These are phyloP conservation scores for Allantophomopsis lycopodina DNA, from an alignment of 2,329 filamentous ascomycete genomes.

Conservation along the genomic window DNA sequence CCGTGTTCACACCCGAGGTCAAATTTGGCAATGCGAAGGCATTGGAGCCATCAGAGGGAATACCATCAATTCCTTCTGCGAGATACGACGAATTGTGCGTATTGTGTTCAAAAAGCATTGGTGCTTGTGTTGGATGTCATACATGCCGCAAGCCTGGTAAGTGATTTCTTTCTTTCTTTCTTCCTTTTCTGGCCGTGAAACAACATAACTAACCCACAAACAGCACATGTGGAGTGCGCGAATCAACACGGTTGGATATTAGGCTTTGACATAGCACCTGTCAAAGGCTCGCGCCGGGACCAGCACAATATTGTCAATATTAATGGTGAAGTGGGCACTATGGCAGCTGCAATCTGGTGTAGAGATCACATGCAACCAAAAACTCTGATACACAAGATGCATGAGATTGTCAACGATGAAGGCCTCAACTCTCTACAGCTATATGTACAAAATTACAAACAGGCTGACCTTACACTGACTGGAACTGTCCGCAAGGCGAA, in stretches of 20 bases:
- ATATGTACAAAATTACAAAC: conserved; percentile 83
- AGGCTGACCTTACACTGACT: conserved; percentile 80
- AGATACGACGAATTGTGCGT: conserved; percentile 72
- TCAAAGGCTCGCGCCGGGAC: conserved; percentile 80
- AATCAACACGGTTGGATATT: conserved; percentile 70
- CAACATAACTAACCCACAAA: conserved; percentile 28
- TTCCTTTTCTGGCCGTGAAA: no score
- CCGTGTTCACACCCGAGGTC: conserved; percentile 82
- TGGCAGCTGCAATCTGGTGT: conserved; percentile 83
- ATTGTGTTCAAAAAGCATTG: conserved; percentile 58
- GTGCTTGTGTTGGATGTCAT: conserved; percentile 77
- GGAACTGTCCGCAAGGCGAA: conserved; percentile 90
- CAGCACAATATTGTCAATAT: conserved; percentile 68
- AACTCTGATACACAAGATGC: conserved; percentile 62
- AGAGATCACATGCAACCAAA: conserved; percentile 71
- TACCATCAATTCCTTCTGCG: conserved; percentile 63
- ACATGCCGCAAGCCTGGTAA: conserved; percentile 44
- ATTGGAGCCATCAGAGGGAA: conserved; percentile 78
- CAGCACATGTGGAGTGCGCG: conserved; percentile 66
- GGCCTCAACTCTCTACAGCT: conserved; percentile 73
- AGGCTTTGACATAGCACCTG: conserved; percentile 79
- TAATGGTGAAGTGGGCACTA: conserved; percentile 66
- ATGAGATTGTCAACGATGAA: conserved; percentile 58
- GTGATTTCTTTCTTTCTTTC: conserved; percentile 5
- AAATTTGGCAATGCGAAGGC: conserved; percentile 79